Evolutionary conservation across 345 rosid species (phyloP), one percentile per base, ranked within the genome.

Genomic region (Camelina hispida): DNA sequence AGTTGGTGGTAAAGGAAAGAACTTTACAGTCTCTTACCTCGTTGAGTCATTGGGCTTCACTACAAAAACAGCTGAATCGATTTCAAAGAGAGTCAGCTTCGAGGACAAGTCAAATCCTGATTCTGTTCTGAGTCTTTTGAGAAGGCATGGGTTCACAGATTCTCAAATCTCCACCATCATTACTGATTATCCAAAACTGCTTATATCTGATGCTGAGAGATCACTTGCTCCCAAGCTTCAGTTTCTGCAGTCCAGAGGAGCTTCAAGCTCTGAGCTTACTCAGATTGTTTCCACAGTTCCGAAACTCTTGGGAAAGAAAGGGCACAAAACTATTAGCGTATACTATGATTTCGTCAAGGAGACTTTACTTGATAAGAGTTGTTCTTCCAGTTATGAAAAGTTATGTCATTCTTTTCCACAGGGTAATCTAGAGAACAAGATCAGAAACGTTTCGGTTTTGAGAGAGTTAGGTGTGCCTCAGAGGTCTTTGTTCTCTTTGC

Each of bases 161-260:
- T 64, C 77, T 65, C 83, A 81, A 32, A 66, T 81, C 28, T 35
- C 68, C 16, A 20, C 0, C 22, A 28, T 66, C 20, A 28, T 81
- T 54, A 52, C 44, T n/a, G 1, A 1, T 14, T 40, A 20, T 1
- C 86, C 84, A 1, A 1, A 0, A 1, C 4, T 83, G 55, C 83
- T 83, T 47, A 0, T 37, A 7, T 4, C 0, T 7, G 46, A 68
- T 48, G 43, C 56, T 22, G 60, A 69, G 70, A 69, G 38, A 20
- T 73, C 54, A 1, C 58, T 78, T 40, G 60, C 53, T 23, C 83
- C 80, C 22, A 78, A 78, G 53, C 53, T 78, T 5, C 22, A 80
- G 56, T 80, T 62, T 62, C 0, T 83, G 3, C 63, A 40, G 20
- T 73, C 77, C 2, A 70, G 13, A 47, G 79, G 76, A 15, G 44